A percentile compares a stretch with the other conserved stretches of the same genome.
phyloP scores from a whole-genome alignment of 352 stramenopile genomes.

The Phytophthora sojae region DNA sequence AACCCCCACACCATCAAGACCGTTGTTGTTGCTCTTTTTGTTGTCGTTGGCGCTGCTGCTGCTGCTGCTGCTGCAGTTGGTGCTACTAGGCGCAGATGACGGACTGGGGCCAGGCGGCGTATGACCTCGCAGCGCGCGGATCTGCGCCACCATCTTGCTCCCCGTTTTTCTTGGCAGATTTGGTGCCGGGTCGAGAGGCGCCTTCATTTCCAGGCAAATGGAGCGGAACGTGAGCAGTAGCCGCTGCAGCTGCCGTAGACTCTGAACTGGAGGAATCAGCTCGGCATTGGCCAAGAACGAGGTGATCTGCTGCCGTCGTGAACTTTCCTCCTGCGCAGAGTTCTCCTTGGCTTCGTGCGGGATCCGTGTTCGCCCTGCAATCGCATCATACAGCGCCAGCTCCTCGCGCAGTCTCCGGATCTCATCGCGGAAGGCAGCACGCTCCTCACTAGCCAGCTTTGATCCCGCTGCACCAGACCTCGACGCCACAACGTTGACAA shows the following conservation, averaged over 20 bases:
- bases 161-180: constrained; percentile 17
- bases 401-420: constrained; percentile 65
- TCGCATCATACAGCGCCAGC: constrained; percentile 67
- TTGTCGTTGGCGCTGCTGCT: too few relatives aligned
- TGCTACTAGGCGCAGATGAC: constrained; percentile 7
- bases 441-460: constrained; percentile 25
- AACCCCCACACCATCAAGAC: not conserved
- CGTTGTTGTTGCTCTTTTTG: too few relatives aligned
- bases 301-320: constrained; percentile 31
- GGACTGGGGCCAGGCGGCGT: constrained; percentile 18
- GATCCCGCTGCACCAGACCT: constrained; percentile 47
- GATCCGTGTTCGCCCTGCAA: constrained; percentile 50
- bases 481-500: constrained; percentile 62
- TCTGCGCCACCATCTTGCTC: constrained; percentile 63
- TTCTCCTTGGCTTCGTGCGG: constrained; percentile 41
- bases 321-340: constrained; percentile 26
- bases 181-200: constrained; percentile 1
- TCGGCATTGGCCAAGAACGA: constrained; percentile 48
- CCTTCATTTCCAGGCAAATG: not conserved
- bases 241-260: constrained; percentile 55
- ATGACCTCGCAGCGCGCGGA: constrained; percentile 48
- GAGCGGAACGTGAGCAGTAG: constrained; percentile 50
- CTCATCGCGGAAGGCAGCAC: constrained; percentile 47
- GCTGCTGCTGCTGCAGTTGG: too few relatives aligned
- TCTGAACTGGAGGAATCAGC: constrained; percentile 43